Base-by-base conservation (phyloP, 2,329 filamentous ascomycete species). In the Colletotrichum tropicicola region DNA sequence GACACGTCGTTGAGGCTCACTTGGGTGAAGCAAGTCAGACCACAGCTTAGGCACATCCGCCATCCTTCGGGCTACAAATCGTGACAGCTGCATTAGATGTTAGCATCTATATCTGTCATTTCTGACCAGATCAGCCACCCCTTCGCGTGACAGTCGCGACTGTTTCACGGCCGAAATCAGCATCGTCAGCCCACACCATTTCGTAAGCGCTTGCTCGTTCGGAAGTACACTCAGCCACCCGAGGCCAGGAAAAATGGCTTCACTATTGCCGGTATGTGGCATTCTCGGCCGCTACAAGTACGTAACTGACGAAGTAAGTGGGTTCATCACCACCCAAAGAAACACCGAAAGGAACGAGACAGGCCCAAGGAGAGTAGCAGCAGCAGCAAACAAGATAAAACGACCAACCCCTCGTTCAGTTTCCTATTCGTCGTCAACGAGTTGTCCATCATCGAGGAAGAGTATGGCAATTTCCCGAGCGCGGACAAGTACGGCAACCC, bases 341-440 rank as follows among this genome's bases (percentile, higher is more conserved):
- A 35, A 15, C 13, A 15, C 32, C 32, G 32, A 35, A 35, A 35
- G 32, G 32, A 35, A n/a, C 12, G 8, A 10, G 53, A 58, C 6
- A 45, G 15, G 4, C 17, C 23, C 5, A 51, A 37, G n/a, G 39
- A 47, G 2, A 19, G 19, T 7, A 15, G 19, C 47, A 54, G 47
- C n/a, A 12, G n/a, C n/a, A 35, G 15, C 12, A 61, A 43, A 10
- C 58, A 62, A 12, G 58, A 55, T 2, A 39, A 19, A 13, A 6
- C 25, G 6, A 9, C n/a, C 6, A 5, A n/a, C 28, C n/a, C 25
- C 28, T 17, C 25, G 12, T 57, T 73, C 2, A 74, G 71, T 32
- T 82, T 82, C 58, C 66, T 81, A 1, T 82, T 82, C 25, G 71
- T 78, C 3, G 71, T 80, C 45, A 80, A 79, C 61, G 74, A 79